phyloP scores from a whole-genome alignment of 2,329 filamentous ascomycete species.

The Penicillium psychrosexuale region DNA sequence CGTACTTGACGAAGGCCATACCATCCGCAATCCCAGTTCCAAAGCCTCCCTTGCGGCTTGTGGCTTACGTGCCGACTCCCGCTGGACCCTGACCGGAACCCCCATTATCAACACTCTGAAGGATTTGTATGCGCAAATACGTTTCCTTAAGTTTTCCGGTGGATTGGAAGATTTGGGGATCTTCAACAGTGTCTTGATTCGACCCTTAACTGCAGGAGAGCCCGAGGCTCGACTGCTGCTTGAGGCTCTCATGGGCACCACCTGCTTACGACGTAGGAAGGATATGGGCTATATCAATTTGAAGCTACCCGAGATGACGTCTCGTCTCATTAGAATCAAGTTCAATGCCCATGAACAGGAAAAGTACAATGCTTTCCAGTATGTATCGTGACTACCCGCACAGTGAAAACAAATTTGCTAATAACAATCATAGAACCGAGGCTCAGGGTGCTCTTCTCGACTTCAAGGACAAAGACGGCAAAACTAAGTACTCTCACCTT shows the following conservation, averaged over 20 bases:
- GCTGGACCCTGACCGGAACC: conserved; percentile 78
- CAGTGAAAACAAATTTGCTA: conserved; percentile 19
- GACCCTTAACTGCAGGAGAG: conserved; percentile 61
- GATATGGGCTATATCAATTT: conserved; percentile 86
- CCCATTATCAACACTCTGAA: conserved; percentile 80
- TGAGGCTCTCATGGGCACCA: conserved; percentile 72
- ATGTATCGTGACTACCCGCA: conserved; percentile 31
- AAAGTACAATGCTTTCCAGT: conserved; percentile 73
- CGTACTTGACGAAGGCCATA: conserved; percentile 80
- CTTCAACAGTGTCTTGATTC: conserved; percentile 69
- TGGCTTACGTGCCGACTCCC: conserved; percentile 64
- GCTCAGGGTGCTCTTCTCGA: conserved; percentile 68
- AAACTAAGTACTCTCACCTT: conserved; percentile 66
- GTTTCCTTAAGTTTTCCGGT: conserved; percentile 72
- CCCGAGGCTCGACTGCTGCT: conserved; percentile 61
- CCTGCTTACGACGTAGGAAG: conserved; percentile 79
- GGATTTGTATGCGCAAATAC: conserved; percentile 75
- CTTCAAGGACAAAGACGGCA: conserved; percentile 51
- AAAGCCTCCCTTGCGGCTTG: conserved; percentile 69
- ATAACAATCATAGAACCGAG: conserved; percentile 54
- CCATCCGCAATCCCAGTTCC: conserved; percentile 72
- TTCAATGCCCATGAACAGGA: conserved; percentile 71
- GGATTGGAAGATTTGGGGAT: conserved; percentile 70
- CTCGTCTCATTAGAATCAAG: conserved; percentile 71
- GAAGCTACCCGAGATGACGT: conserved; percentile 70